These are phyloP conservation scores for Paragyromitra xinjiangensis DNA, from an alignment of 495 filamentous ascomycete species.

Conservation along the genomic window DNA sequence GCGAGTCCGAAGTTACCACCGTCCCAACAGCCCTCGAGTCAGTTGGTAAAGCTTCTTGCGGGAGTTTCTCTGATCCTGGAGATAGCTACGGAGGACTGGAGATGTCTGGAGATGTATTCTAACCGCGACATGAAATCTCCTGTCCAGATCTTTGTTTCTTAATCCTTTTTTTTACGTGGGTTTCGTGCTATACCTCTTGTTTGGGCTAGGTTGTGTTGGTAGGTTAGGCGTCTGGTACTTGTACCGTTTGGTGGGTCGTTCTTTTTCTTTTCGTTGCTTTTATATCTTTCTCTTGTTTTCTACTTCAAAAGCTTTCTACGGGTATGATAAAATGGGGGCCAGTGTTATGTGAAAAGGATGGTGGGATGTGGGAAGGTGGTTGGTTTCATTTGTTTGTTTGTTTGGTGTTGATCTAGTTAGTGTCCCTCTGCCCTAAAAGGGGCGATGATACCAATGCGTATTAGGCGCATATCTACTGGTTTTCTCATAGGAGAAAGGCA, in stretches of 20 bases:
- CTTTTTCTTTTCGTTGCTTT: conserved; percentile 16
- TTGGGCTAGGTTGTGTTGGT: conserved; percentile 35
- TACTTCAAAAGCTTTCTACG: conserved; percentile 10
- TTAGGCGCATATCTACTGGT: conserved; percentile 40
- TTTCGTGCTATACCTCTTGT: conserved; percentile 44
- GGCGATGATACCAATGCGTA: conserved; percentile 40
- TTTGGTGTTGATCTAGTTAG: conserved; percentile 32
- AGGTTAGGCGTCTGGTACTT: conserved; percentile 50
- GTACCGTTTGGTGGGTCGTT: conserved; percentile 49
- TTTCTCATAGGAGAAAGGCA: not conserved
- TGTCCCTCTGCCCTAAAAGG: conserved; percentile 10
- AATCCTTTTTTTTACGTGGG: not conserved
- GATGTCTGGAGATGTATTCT: conserved; percentile 21
- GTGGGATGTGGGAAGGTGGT: conserved; percentile 4
- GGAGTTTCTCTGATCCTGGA: conserved; percentile 56
- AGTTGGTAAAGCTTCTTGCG: conserved; percentile 38
- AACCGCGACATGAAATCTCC: not conserved
- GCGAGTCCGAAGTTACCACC: conserved; percentile 46
- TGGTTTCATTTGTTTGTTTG: conserved; percentile 47
- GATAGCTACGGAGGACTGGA: conserved; percentile 56
- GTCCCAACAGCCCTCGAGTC: conserved; percentile 44
- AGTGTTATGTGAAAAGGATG: conserved; percentile 8
- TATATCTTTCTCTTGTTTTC: conserved; percentile 7
- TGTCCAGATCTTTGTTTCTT: conserved; percentile 13
- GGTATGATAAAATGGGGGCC: conserved; percentile 26